Conservation (phyloP, 2,329 filamentous ascomycete genomes). For the Annulohypoxylon truncatum region DNA sequence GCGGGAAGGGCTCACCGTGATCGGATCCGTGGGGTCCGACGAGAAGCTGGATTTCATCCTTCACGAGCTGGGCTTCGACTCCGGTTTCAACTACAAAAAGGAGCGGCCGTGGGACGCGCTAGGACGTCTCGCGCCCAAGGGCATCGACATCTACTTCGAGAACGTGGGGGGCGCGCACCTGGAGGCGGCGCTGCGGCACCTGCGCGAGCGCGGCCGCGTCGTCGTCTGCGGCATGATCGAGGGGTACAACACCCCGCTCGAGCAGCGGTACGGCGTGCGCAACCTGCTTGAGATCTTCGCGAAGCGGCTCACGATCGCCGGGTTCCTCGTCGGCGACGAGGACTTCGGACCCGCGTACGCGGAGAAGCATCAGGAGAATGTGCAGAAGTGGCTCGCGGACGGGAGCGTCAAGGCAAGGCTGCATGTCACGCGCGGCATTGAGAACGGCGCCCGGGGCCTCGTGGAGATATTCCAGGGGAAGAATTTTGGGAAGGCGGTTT, state of each 20-base stretch:
- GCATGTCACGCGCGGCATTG: conserved; percentile 46
- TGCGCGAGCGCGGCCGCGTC: conserved; percentile 71
- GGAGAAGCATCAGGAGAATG: conserved; percentile 65
- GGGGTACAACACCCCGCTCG: conserved; percentile 70
- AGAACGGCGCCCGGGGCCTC: conserved; percentile 74
- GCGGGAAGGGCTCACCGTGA: conserved; percentile 70
- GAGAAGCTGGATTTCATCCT: conserved; percentile 71
- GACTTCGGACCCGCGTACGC: conserved; percentile 48
- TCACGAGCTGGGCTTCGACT: conserved; percentile 65
- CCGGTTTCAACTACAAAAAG: conserved; percentile 68
- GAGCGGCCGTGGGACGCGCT: conserved; percentile 62
- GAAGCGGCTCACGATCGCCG: conserved; percentile 68
- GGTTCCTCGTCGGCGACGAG: conserved; percentile 79
- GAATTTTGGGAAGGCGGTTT: conserved; percentile 74
- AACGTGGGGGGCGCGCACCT: conserved; percentile 76
- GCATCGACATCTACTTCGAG: conserved; percentile 70
- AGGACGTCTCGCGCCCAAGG: conserved; percentile 61
- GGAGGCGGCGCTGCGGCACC: conserved; percentile 72
- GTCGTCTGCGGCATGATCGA: conserved; percentile 77
- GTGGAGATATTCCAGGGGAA: conserved; percentile 72
- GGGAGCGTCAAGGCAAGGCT: conserved; percentile 74
- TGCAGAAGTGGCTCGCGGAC: conserved; percentile 73
- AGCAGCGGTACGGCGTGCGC: conserved; percentile 60
- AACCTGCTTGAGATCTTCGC: conserved; percentile 44
- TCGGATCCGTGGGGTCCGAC: conserved; percentile 72